Evolutionary conservation across 305 asterid genomes (phyloP), one percentile per base, ranked within the genome.

Genomic region (Fraxinus latifolia): DNA sequence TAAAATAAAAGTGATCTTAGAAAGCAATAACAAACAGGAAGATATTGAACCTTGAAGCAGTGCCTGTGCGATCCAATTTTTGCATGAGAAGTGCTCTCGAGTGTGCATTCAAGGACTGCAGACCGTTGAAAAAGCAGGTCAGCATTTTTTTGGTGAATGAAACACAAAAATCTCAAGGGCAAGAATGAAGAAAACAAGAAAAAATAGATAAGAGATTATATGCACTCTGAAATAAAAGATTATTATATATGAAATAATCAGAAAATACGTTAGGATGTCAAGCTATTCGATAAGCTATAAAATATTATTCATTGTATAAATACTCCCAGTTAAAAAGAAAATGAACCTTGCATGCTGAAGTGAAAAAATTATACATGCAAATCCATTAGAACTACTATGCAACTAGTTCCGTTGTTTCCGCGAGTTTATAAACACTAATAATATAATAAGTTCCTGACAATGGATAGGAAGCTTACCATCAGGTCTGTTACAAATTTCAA

Each of bases 51-150:
- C 97, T 92, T 72, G 92, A 81, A 32, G 91, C 88, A 79, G 88
- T 80, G 37, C 93, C 92, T 1, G 88, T 89, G 39, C 93, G 92
- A 79, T 91, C 94, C 91, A 92, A 82, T 82, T 92, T 91, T 86
- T 88, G 91, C 94, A 92, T 91, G 77, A 90, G 90, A 77, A 86
- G 90, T 74, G 92, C 91, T 67, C 90, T 90, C 36, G 95, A 90
- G 65, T 89, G 92, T 83, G 93, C 93, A 84, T 91, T 90, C 91
- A 92, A 82, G 71, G 97, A 86, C 97, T 90, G 95, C 76, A 79
- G 87, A 71, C 77, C 78, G 7, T 77, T 65, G 82, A 78, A 73
- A 68, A 44, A 68, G 37, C 32, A 80, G 37, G 88, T 80, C 27
- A 82, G 80, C 72, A 80, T 82, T 80, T 78, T 53, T 53, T 72